phyloP scores from a whole-genome alignment of 1,284 basidiomycete genomes.

The Melampsora larici-populina region DNA sequence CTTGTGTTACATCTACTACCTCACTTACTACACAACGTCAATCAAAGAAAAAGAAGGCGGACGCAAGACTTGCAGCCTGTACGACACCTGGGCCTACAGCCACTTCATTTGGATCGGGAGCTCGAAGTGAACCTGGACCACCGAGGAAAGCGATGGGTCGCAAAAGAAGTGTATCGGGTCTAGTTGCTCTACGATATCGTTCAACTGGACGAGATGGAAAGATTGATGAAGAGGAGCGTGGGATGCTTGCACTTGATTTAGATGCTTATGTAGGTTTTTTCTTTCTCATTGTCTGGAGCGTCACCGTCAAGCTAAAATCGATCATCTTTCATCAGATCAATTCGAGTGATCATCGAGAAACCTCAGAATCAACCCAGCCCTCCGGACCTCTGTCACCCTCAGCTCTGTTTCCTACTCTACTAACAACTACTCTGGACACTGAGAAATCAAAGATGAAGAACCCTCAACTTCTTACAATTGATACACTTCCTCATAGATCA shows the following conservation, averaged over 20 bases:
- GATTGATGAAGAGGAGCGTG: constrained; percentile 25
- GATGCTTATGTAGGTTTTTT: constrained; percentile 21
- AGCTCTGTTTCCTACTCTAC: constrained; percentile 26
- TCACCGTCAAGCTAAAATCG: not conserved
- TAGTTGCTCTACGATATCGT: constrained; percentile 25
- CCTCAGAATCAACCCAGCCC: not conserved
- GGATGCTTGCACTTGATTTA: constrained; percentile 23
- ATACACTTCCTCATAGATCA: constrained; percentile 9
- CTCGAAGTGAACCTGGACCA: constrained; percentile 6
- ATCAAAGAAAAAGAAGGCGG: not conserved
- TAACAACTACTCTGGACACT: not conserved
- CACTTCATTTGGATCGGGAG: not conserved
- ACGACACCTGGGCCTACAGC: not conserved
- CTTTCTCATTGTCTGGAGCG: not conserved
- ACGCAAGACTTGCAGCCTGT: not conserved
- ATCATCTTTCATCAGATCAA: constrained; percentile 16
- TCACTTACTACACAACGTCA: not conserved
- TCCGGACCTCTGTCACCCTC: constrained; percentile 8
- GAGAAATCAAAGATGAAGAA: not conserved
- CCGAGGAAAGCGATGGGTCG: not conserved
- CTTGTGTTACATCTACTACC: not conserved
- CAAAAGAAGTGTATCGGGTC: constrained; percentile 13
- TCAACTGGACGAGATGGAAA: constrained; percentile 6
- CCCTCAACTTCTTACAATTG: not conserved
- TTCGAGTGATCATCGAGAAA: constrained; percentile 14